Evolutionary conservation across 768 basidiomycete species (phyloP), one percentile per base, ranked within the genome.

Genomic region (Lentinus brumalis): DNA sequence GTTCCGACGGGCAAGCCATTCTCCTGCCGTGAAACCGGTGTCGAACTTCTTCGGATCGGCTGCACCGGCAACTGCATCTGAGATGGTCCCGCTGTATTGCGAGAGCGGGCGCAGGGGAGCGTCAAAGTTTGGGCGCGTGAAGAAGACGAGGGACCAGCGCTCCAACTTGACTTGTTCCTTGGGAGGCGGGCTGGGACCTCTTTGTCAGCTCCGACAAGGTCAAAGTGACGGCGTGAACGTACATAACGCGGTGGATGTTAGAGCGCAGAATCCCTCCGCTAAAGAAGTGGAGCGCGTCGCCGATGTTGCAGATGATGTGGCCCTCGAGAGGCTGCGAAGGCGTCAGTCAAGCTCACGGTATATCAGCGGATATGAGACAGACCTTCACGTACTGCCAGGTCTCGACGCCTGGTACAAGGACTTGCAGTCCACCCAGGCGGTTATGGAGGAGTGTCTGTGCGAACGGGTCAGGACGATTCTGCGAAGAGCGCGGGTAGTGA

Each of bases 131-230:
- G 87, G 87, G 14, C 89, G 79, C 0, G 81, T 84, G 73, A 91
- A 89, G 72, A 82, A 90, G 0, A 87, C 88, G 7, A 89, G 73
- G 3, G 88, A 90, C 82, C 84, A 89, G n/a, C 88, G 80, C 29
- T 83, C 82, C 26, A 77, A 69, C 6, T 75, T 68, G 0, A 76
- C 76, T 70, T 91, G 89, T 5, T 71, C 64, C 8, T 84, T 82
- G 0, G 89, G 88, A 0, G 89, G 85, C 6, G 86, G 1, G 45
- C 67, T 54, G 44, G 11, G 56, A 35, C 35, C 35, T 35, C 35
- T 35, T 30, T 12, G 40, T 52, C 12, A 32, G 5, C 40, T 4
- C 15, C 18, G 18, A 16, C 16, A 26, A 11, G 29, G 47, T 10
- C 26, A 41, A 35, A 35, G 30, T 21, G 26, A 8, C 9, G 35